Evolutionary conservation across 2,329 filamentous ascomycete species (phyloP), one percentile per base, ranked within the genome.

Genomic region (Fusarium sp.): DNA sequence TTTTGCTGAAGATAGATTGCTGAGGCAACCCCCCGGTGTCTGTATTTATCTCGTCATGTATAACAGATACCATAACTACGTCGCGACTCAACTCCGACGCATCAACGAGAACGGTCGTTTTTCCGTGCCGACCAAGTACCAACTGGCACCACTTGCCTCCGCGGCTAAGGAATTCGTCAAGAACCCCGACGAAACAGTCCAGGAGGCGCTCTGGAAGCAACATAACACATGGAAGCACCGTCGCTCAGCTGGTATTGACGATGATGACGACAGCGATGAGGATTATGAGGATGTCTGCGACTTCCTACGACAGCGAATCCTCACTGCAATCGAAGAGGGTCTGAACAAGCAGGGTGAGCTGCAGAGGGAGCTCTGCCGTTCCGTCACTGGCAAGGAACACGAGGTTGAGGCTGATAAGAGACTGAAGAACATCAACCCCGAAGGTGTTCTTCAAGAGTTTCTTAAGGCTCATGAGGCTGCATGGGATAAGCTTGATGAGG

Each of bases 11-110:
- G 87, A 89, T 74, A 83, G 91, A 49, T 79, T 92, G 1, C 78
- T 89, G 14, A 87, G 87, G 4, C 88, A 91, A 70, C 91, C 91
- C 0, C 88, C 91, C 0, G 90, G 90, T 7, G 89, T 90, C n/a
- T 84, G 87, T 44, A 88, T 91, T 2, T 76, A 92, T n/a, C 78
- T 92, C 4, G 86, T 93, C 74, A 91, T 92, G 89, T 89, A 92
- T 78, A 90, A 89, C 72, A 84, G 88, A 7, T 95, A 94, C 79
- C 94, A 97, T 80, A 97, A 97, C 79, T 87, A 94, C 67, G 88
- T 92, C 0, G 92, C 91, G 4, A 87, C 89, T 58, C 90, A 94
- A 62, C 82, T 97, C 12, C 90, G 45, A 1, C 77, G 57, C 20
- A 83, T 84, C 65, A 85, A 85, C 46, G 80, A 85, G 69, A 79